phyloP scores from a whole-genome alignment of 208 protist genomes.

The Strigomonas culicis region DNA sequence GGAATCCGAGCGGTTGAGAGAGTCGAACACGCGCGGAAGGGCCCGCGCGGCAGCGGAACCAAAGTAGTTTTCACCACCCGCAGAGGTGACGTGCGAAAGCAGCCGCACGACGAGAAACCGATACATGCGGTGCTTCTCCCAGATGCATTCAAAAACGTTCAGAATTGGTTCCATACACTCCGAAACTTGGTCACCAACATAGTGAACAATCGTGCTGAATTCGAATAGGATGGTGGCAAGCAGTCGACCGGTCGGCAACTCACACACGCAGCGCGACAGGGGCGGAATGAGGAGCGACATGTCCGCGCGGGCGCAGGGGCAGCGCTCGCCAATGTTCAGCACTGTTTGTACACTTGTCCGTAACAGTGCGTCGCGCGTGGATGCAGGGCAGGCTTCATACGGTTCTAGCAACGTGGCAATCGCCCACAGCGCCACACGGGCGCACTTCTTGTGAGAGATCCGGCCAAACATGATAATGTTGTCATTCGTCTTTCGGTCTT shows the following conservation, averaged over 20 bases:
- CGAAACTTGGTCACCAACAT: conserved; percentile 37
- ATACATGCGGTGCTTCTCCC: conserved; percentile 46
- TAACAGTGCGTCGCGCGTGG: conserved; percentile 33
- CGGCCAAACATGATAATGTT: conserved; percentile 28
- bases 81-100: conserved; percentile 50
- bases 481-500: conserved; percentile 29
- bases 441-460: conserved; percentile 71
- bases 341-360: conserved; percentile 66
- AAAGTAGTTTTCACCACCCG: conserved; percentile 36
- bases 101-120: conserved; percentile 78
- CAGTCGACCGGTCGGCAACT: conserved; percentile 41
- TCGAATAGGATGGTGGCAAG: conserved; percentile 66
- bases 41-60: conserved; percentile 36
- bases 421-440: conserved; percentile 48
- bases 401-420: conserved; percentile 59
- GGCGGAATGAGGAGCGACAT: conserved; percentile 56
- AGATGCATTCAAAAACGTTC: conserved; percentile 59
- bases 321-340: conserved; percentile 67
- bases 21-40: conserved; percentile 69
- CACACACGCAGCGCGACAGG: conserved; percentile 47
- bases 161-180: conserved; percentile 43
- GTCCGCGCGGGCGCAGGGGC: conserved; percentile 57
- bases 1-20: conserved; percentile 50
- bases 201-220: conserved; percentile 67
- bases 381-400: conserved; percentile 22